These are phyloP conservation scores for Ogataea henricii DNA, from an alignment of 805 yeast genomes.

Conservation along the genomic window DNA sequence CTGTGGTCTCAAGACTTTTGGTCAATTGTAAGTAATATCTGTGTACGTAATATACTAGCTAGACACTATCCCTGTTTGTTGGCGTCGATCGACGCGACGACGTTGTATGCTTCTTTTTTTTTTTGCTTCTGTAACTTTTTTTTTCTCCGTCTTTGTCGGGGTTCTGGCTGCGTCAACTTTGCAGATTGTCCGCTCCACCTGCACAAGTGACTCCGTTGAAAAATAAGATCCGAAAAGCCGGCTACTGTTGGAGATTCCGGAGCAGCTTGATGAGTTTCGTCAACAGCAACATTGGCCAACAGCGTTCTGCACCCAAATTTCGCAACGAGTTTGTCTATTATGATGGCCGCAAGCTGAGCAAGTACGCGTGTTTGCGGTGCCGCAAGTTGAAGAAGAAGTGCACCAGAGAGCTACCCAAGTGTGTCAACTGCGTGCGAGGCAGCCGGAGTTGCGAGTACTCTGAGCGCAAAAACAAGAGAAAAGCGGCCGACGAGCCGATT, in stretches of 20 bases:
- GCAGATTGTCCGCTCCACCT: neutral
- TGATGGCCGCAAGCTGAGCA: constrained; percentile 12
- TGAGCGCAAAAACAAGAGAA: constrained; percentile 36
- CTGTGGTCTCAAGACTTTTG: constrained; percentile 47
- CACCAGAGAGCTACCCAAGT: constrained; percentile 44
- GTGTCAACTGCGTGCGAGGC: constrained; percentile 44
- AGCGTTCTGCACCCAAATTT: neutral
- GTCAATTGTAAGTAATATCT: constrained; percentile 9
- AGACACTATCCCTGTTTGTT: no score
- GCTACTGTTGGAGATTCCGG: no score
- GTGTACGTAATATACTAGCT: neutral
- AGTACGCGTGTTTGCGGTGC: constrained; percentile 47
- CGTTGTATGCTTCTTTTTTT: no score
- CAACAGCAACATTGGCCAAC: neutral
- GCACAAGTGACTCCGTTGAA: neutral
- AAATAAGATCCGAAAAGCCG: neutral
- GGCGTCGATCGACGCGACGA: neutral
- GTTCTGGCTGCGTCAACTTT: constrained; percentile 3
- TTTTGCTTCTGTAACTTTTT: no score
- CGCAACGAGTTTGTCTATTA: neutral
- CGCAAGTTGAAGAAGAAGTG: constrained; percentile 52
- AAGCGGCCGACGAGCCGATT: neutral
- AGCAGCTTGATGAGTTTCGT: neutral
- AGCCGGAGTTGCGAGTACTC: constrained; percentile 44
- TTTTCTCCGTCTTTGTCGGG: constrained; percentile 7